Evolutionary conservation across 2,329 filamentous ascomycete genomes (phyloP).

Genomic region (Aspergillus felis): DNA sequence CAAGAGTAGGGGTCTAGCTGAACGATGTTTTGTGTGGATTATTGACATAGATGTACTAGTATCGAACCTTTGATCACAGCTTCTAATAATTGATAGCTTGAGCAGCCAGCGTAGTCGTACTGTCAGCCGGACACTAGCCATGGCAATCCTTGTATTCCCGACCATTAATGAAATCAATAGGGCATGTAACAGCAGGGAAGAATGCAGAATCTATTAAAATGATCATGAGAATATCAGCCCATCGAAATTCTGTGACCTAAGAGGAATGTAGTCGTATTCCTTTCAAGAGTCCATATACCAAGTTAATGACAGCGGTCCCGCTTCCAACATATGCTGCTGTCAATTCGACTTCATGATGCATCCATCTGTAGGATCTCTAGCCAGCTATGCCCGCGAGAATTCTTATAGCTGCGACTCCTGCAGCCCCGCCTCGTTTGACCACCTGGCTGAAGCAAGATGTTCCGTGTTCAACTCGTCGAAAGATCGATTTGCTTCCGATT

Average conservation of each 20-base stretch:
- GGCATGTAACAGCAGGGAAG: neutral
- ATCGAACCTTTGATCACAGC: neutral
- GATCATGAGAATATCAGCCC: too few relatives aligned
- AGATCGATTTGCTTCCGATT: neutral
- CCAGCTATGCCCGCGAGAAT: neutral
- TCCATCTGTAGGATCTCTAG: neutral
- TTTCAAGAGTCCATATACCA: neutral
- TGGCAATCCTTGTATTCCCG: neutral
- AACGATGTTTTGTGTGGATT: neutral
- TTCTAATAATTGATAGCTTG: neutral
- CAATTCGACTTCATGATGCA: neutral
- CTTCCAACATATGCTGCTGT: neutral
- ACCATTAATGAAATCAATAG: neutral
- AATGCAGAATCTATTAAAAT: neutral
- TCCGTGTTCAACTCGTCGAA: neutral
- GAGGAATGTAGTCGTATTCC: too few relatives aligned
- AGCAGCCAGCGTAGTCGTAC: neutral
- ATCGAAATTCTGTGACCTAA: too few relatives aligned
- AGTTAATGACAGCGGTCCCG: neutral
- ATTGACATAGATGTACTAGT: neutral
- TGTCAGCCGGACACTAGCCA: neutral
- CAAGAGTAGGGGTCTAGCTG: neutral
- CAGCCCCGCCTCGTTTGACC: neutral
- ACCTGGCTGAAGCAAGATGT: neutral
- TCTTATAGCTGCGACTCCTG: neutral